Evolutionary conservation across 2,329 filamentous ascomycete species (phyloP), one percentile per base, ranked within the genome.

Genomic region (Ophiostoma triangulosporum): DNA sequence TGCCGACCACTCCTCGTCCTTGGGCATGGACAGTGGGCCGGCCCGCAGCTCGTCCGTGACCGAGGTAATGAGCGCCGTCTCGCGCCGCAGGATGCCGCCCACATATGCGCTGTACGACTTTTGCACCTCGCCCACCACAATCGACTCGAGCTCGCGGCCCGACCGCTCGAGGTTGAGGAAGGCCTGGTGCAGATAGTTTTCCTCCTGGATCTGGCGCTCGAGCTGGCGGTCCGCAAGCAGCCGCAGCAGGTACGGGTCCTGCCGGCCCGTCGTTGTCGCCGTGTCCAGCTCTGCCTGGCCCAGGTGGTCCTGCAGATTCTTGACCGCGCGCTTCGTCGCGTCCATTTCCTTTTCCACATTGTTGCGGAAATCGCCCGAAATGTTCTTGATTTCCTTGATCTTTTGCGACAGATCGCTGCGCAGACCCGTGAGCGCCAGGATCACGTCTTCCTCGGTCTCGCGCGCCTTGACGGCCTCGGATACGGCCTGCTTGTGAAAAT

Each of bases 41-140:
- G 77, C 79, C 43, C 88, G 86, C 2, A 98, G 79, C 62, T 86
- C 85, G 56, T 95, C 88, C 11, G 91, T 78, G 2, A 87, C 77
- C 53, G 78, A 77, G 63, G 88, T 87, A 32, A 85, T 81, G 53
- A 88, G 83, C 59, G 95, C 89, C 9, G 88, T 86, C 65, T 97
- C 91, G 48, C 89, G 84, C 71, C 91, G 95, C 57, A 97, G 73
- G 58, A 97, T 95, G 52, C 84, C 86, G 52, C 84, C 86, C 24
- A 90, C 87, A 61, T 95, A 88, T 2, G 90, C 89, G 62, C 93
- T 95, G 71, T 96, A 97, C 0, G 93, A 89, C 68, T 97, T 97
- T 65, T 98, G 93, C 40, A 98, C 94, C 68, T 98, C 93, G 60
- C 90, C 88, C 14, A 98, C 88, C 1, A 98, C 88, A 59, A 98